Conservation (phyloP, 371 early-diverging fungal species). For the Apophysomyces ossiformis region DNA sequence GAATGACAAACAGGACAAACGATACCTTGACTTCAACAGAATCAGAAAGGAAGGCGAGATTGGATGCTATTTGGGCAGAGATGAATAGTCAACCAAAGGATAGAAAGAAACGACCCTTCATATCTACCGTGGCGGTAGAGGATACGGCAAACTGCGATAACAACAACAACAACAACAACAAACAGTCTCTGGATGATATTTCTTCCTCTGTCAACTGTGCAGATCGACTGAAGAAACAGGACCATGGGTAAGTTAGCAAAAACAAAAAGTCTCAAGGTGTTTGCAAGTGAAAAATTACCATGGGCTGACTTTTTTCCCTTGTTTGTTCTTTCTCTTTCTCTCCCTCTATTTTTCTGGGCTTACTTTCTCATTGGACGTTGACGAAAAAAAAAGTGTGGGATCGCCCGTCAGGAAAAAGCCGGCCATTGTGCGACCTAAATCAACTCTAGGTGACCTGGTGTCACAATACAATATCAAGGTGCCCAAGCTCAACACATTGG, state of each 20-base stretch:
- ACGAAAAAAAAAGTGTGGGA: slow-evolving; percentile 3
- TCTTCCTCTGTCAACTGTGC: slow-evolving; percentile 27
- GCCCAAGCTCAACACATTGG: slow-evolving; percentile 72
- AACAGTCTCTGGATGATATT: slow-evolving; percentile 33
- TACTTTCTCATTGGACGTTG: not conserved
- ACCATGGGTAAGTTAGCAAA: not conserved
- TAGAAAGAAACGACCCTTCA: not conserved
- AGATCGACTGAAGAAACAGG: not conserved
- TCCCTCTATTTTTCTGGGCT: too few species aligned
- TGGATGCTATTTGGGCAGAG: slow-evolving; percentile 36
- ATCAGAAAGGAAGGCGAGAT: slow-evolving; percentile 21
- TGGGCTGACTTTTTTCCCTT: not conserved
- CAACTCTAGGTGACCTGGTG: slow-evolving; percentile 56
- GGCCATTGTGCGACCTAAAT: slow-evolving; percentile 53
- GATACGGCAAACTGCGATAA: slow-evolving; percentile 4
- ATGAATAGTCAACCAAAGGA: slow-evolving; percentile 22
- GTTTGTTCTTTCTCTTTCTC: too few species aligned
- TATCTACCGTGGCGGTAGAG: not conserved
- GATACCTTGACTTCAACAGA: not conserved
- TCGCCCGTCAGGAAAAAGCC: slow-evolving; percentile 20
- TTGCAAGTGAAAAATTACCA: too few species aligned
- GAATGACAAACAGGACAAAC: not conserved
- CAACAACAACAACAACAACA: too few species aligned
- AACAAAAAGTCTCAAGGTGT: not conserved
- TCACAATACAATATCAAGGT: slow-evolving; percentile 68